These are phyloP conservation scores for Earliella scabrosa DNA, from an alignment of 1,284 basidiomycete species.

Conservation along the genomic window DNA sequence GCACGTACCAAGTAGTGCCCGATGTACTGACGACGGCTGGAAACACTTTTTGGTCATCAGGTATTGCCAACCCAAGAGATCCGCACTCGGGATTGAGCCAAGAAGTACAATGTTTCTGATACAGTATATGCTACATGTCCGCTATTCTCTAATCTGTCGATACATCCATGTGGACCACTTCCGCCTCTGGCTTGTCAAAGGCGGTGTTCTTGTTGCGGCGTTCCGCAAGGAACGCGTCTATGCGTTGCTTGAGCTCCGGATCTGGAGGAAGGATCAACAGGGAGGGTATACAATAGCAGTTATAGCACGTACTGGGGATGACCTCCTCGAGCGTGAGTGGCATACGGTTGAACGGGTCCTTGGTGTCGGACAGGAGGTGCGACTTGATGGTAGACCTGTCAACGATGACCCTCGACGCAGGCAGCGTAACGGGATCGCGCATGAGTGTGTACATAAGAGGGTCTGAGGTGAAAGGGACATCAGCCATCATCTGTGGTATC, in stretches of 20 bases:
- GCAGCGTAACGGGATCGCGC: slow-evolving; percentile 94
- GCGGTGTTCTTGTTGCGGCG: slow-evolving; percentile 45
- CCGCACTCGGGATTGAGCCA: no score
- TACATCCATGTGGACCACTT: slow-evolving; percentile 42
- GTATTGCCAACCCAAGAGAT: no score
- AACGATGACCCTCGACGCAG: slow-evolving; percentile 80
- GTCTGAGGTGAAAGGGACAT: slow-evolving; percentile 53
- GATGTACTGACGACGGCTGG: no score
- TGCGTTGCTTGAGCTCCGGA: slow-evolving; percentile 62
- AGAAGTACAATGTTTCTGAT: slow-evolving; percentile 8
- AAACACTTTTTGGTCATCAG: no score
- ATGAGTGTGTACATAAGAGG: slow-evolving; percentile 94
- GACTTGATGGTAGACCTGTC: slow-evolving; percentile 97
- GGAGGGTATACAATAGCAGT: neutral
- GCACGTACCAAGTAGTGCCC: no score
- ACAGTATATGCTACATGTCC: slow-evolving; percentile 26
- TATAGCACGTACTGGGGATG: slow-evolving; percentile 59
- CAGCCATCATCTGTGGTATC: neutral
- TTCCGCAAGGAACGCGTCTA: slow-evolving; percentile 63
- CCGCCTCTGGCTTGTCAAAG: slow-evolving; percentile 32
- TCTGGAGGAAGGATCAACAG: slow-evolving; percentile 39
- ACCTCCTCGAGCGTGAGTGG: slow-evolving; percentile 85
- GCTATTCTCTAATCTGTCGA: slow-evolving; percentile 13
- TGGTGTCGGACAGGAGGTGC: slow-evolving; percentile 89
- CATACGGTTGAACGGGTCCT: slow-evolving; percentile 89